These are phyloP conservation scores for Bryoglossum gracile DNA, from an alignment of 495 filamentous ascomycete species.

Conservation along the genomic window DNA sequence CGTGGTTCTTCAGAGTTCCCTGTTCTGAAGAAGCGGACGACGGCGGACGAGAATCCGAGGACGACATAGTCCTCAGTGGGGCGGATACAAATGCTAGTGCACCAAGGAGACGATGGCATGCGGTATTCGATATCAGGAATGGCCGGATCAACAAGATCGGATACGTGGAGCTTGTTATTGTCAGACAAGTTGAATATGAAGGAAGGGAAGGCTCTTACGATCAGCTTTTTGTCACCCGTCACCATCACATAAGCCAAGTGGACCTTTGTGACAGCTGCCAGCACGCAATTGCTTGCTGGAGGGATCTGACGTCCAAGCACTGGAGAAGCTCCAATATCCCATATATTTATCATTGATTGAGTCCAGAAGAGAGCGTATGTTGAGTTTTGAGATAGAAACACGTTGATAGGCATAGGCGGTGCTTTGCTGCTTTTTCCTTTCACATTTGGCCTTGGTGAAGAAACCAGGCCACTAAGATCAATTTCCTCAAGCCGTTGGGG, in stretches of 20 bases:
- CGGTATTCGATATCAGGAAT: conserved; percentile 28
- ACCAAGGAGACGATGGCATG: conserved; percentile 31
- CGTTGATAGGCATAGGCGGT: conserved; percentile 29
- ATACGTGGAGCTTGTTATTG: conserved; percentile 26
- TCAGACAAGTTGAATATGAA: neutral
- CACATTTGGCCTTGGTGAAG: conserved; percentile 14
- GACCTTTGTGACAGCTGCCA: conserved; percentile 28
- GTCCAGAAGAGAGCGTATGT: conserved; percentile 33
- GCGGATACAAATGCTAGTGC: conserved; percentile 30
- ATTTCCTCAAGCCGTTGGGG: conserved; percentile 31
- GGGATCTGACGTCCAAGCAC: conserved; percentile 23
- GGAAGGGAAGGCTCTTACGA: conserved; percentile 18
- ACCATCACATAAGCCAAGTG: conserved; percentile 32
- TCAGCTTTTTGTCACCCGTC: conserved; percentile 31
- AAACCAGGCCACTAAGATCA: conserved; percentile 19
- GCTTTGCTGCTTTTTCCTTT: conserved; percentile 24
- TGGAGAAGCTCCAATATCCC: conserved; percentile 30
- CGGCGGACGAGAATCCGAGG: conserved; percentile 31
- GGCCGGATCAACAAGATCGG: conserved; percentile 26
- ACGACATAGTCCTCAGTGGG: conserved; percentile 30
- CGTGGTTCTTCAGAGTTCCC: conserved; percentile 26
- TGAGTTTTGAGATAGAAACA: conserved; percentile 30
- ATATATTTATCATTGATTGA: conserved; percentile 30
- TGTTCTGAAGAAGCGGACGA: conserved; percentile 31
- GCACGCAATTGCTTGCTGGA: conserved; percentile 31